Evolutionary conservation across 2,329 filamentous ascomycete genomes (phyloP), one percentile per base, ranked within the genome.

Genomic region (Thelonectria olida): DNA sequence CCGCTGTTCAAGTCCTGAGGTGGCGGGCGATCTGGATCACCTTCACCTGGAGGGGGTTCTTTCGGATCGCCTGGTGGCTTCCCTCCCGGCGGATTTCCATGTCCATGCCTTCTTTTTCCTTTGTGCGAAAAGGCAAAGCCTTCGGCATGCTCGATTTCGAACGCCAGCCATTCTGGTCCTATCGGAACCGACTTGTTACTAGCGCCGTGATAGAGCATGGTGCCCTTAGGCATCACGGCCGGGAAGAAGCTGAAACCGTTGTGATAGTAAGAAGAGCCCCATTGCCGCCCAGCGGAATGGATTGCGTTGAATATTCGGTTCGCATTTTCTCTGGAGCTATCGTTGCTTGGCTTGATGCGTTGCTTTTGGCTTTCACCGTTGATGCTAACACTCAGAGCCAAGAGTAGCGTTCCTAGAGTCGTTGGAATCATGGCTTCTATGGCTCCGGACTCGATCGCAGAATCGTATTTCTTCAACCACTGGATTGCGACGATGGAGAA

Each of bases 241-340:
- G 90, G 80, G 68, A 92, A 91, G 67, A 91, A 83, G 1, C 88
- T 87, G 82, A 93, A 89, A 56, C 91, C 91, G 72, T 93, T 93
- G 75, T 93, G 91, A 60, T 91, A 84, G 3, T 92, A 72, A 0
- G 89, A 88, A 0, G 89, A 91, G 1, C 89, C 90, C 86, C 89
- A 93, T 79, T 93, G 90, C 34, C 91, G 83, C 80, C 91, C 88
- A 1, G 90, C 89, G 9, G 88, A 88, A 65, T 92, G 88, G 17
- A 93, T 80, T 15, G 89, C 83, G 71, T 93, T 93, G 82, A 93
- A 93, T 57, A 93, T 86, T 62, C 85, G 83, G 65, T 86, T 84
- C 7, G 85, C 87, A 73, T 91, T 89, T 36, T 74, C 68, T 15
- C 72, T 74, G 12, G 82, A 80, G 54, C 73, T 74, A 1, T 77